Conservation (phyloP, 1,284 basidiomycete genomes). For the Sporisorium iseilematis-ciliati region DNA sequence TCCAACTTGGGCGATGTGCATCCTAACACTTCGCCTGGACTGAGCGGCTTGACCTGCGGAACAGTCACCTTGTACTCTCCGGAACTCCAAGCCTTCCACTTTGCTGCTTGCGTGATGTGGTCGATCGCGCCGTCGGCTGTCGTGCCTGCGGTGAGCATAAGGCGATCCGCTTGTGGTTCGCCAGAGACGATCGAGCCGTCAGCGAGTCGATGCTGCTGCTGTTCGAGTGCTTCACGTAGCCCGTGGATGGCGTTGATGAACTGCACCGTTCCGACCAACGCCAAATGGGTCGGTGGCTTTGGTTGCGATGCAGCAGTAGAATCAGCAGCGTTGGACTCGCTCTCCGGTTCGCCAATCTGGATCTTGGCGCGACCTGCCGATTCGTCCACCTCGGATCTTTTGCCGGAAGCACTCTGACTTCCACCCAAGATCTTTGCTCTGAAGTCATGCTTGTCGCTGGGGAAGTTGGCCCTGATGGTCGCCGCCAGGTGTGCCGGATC, state of each 20-base stretch:
- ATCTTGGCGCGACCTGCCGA: conserved; percentile 35
- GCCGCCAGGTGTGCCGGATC: conserved; percentile 85
- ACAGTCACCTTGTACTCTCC: conserved; percentile 72
- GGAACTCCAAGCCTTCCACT: conserved; percentile 40
- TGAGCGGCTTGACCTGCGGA: conserved; percentile 91
- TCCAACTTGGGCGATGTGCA: conserved; percentile 88
- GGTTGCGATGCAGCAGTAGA: background rate
- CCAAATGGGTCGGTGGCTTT: conserved; percentile 53
- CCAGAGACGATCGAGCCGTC: conserved; percentile 36
- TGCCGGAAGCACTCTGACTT: conserved; percentile 28
- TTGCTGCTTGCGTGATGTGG: conserved; percentile 48
- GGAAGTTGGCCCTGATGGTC: conserved; percentile 90
- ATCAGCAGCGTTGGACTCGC: background rate
- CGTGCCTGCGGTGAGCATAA: conserved; percentile 38
- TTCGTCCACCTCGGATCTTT: conserved; percentile 30
- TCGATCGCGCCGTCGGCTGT: conserved; percentile 16
- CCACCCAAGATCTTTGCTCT: conserved; percentile 50
- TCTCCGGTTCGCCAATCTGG: conserved; percentile 38
- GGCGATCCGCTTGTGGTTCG: conserved; percentile 22
- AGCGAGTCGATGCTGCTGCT: conserved; percentile 34
- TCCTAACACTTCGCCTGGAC: conserved; percentile 95
- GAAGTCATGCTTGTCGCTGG: conserved; percentile 80
- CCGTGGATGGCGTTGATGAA: conserved; percentile 67
- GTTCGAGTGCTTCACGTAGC: conserved; percentile 58
- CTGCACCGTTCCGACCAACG: conserved; percentile 67